Evolutionary conservation across 331 rosid genomes (phyloP).

Genomic region (Rosa hybrid): DNA sequence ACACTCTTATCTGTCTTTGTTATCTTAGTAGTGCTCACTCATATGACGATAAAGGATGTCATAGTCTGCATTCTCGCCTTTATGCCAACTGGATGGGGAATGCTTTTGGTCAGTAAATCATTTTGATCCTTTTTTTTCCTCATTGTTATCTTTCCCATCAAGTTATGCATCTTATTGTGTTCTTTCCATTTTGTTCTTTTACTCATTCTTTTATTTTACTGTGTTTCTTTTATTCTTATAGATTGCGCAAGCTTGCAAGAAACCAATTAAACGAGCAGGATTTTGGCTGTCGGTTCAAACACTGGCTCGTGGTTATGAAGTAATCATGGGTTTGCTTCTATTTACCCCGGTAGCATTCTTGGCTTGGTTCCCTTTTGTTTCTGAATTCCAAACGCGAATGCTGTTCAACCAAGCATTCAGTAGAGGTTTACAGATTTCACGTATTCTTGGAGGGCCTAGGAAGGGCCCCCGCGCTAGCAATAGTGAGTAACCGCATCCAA

Average conservation of each 20-base stretch:
- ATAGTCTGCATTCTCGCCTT: slow-evolving; percentile 79
- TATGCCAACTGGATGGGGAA: slow-evolving; percentile 97
- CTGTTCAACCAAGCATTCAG: slow-evolving; percentile 98
- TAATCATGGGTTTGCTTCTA: slow-evolving; percentile 86
- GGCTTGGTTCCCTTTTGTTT: slow-evolving; percentile 98
- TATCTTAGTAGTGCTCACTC: slow-evolving; percentile 56
- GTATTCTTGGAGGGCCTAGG: slow-evolving; percentile 85
- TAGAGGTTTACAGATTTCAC: slow-evolving; percentile 91
- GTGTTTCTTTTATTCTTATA: slow-evolving; percentile 21
- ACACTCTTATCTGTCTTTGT: slow-evolving; percentile 59
- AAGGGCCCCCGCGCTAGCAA: slow-evolving; percentile 44
- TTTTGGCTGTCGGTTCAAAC: slow-evolving; percentile 76
- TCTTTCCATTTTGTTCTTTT: slow-evolving; percentile 13
- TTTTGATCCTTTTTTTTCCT: background rate
- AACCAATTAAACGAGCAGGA: slow-evolving; percentile 43
- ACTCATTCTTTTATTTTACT: background rate
- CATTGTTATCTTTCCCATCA: background rate
- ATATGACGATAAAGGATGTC: slow-evolving; percentile 65
- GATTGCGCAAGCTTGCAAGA: slow-evolving; percentile 97
- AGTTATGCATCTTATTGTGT: background rate
- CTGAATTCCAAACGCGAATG: slow-evolving; percentile 96
- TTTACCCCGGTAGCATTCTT: slow-evolving; percentile 91
- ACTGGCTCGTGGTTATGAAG: slow-evolving; percentile 80
- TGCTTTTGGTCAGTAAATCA: slow-evolving; percentile 68
- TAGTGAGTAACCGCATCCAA: slow-evolving; percentile 51